Percentiles rank a stretch among this genome's conserved stretches.
Evolutionary conservation across 208 protist genomes (phyloP).

Genomic region (Leishmania tarentolae): DNA sequence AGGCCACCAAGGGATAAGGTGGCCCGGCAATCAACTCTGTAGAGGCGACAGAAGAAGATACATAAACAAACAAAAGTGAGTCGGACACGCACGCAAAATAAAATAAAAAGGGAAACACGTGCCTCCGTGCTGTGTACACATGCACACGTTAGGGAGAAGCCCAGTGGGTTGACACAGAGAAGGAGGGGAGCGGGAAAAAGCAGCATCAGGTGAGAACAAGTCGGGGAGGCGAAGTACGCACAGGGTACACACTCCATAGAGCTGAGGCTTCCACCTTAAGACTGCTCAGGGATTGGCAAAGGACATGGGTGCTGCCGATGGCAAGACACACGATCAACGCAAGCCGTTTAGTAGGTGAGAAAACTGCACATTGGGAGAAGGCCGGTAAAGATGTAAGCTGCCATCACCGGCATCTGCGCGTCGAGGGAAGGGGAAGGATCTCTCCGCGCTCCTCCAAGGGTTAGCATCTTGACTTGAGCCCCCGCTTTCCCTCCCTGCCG

Average conservation of each 20-base stretch:
- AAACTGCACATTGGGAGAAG: background rate
- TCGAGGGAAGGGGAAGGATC: background rate
- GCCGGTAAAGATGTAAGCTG: background rate
- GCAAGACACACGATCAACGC: background rate
- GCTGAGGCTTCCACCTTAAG: background rate
- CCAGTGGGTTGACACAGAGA: background rate
- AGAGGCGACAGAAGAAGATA: background rate
- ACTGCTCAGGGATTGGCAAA: background rate
- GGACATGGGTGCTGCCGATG: background rate
- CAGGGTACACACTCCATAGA: background rate
- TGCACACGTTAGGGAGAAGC: background rate
- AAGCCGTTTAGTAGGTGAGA: background rate
- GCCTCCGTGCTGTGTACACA: background rate
- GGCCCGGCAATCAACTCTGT: background rate
- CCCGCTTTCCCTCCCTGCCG: background rate
- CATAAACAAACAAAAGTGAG: background rate
- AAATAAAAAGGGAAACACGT: background rate
- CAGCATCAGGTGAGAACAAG: background rate
- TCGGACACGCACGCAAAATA: background rate
- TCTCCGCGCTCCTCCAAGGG: background rate
- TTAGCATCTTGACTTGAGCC: background rate
- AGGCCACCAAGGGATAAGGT: too few species aligned
- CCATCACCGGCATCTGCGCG: background rate
- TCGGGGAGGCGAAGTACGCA: background rate
- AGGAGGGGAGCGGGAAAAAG: background rate